Evolutionary conservation across 2,329 filamentous ascomycete species (phyloP), one percentile per base, ranked within the genome.

Genomic region (Phaeosphaeriaceae sp.): DNA sequence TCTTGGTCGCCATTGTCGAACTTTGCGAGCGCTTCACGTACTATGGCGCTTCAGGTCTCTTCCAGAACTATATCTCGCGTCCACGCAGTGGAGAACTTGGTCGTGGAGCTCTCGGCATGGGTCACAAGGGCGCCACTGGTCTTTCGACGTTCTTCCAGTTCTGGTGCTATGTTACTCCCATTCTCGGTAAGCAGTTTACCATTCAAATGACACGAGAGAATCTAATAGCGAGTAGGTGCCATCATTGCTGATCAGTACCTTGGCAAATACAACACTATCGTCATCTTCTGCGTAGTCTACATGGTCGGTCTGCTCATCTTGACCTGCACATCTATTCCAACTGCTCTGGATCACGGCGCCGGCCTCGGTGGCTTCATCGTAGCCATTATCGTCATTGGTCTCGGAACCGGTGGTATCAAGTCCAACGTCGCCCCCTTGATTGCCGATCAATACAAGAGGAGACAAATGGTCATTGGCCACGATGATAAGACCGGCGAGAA

Each of bases 341-440:
- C 69, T 1, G 87, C 91, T 54, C 88, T 93, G 44, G 77, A 84
- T 40, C 78, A 86, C 47, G 83, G 87, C 24, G 81, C 84, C 27
- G 81, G 88, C 1, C 84, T 91, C 40, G 89, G 81, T 15, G 87
- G 85, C 57, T 91, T 91, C 76, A 75, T 89, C 1, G 78, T 65
- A 20, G 58, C 87, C 49, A 80, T 91, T 51, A 79, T 91, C 45
- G 84, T 92, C 71, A 85, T 92, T 71, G 89, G 89, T 51, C 78
- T 91, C 44, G 91, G 91, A 55, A 91, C 90, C 3, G 91, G 91
- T 66, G 89, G 91, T 74, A 92, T 93, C 86, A 94, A 93, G 81
- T 86, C 89, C 64, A 93, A 93, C 72, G 90, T 93, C 48, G 79
- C 81, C 17, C 81, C 81, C 2, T 67, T 83, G 24, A 82, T 83